phyloP scores from a whole-genome alignment of 176 grass and related monocot genomes.

The Saccharum spontaneum region DNA sequence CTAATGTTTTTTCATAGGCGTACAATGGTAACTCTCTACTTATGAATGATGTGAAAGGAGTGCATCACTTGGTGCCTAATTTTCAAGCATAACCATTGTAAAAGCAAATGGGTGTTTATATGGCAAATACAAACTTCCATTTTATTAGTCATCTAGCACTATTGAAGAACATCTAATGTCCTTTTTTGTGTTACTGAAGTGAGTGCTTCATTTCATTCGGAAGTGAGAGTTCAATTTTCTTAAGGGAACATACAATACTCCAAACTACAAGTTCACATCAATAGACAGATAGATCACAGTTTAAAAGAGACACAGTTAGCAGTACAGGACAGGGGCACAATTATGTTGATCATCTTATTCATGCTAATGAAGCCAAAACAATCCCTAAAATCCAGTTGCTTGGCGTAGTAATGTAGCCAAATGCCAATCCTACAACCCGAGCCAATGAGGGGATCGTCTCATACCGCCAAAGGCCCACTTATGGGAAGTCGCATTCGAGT shows the following conservation, averaged over 20 bases:
- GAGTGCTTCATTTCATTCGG: not conserved
- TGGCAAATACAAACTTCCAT: not conserved
- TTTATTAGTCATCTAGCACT: not conserved
- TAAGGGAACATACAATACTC: slow-evolving; percentile 7
- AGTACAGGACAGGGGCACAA: not conserved
- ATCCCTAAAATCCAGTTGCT: slow-evolving; percentile 13
- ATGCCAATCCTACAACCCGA: not conserved
- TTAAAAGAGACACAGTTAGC: not conserved
- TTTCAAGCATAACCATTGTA: not conserved
- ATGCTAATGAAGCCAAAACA: not conserved
- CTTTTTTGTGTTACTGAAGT: slow-evolving; percentile 26
- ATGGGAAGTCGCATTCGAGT: slow-evolving; percentile 79
- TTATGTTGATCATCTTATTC: not conserved
- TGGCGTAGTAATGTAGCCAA: not conserved
- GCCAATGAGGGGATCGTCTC: not conserved
- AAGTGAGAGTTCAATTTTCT: not conserved
- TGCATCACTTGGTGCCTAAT: not conserved
- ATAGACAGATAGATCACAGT: slow-evolving; percentile 9
- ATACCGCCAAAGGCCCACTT: slow-evolving; percentile 82
- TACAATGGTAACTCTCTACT: slow-evolving; percentile 1
- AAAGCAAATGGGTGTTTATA: slow-evolving; percentile 4
- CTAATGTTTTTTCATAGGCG: slow-evolving; percentile 8
- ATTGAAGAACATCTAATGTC: not conserved
- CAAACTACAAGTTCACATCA: slow-evolving; percentile 5
- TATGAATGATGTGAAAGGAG: slow-evolving; percentile 17